Conservation (phyloP, 371 early-diverging fungal genomes). For the Haplosporangium sp. region DNA sequence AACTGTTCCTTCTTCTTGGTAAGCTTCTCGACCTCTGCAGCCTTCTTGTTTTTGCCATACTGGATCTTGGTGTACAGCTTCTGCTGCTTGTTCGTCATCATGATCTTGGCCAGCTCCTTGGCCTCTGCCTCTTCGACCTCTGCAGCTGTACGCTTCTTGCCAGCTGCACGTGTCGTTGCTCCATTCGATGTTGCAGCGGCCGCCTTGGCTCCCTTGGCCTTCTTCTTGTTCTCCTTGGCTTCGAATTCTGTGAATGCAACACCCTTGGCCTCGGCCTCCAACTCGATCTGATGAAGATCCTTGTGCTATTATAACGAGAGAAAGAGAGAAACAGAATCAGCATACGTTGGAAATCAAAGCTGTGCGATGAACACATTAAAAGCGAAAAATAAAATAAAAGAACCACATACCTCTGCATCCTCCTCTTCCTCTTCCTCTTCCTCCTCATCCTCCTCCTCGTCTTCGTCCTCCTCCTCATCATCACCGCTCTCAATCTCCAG, state of each 20-base stretch:
- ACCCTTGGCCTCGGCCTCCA: constrained; percentile 84
- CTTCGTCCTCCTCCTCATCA: constrained; percentile 54
- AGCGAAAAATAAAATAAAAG: neutral
- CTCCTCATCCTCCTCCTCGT: constrained; percentile 48
- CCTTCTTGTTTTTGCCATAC: constrained; percentile 69
- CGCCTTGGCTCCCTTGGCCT: constrained; percentile 59
- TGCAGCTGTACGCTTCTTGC: constrained; percentile 68
- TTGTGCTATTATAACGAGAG: constrained; percentile 45
- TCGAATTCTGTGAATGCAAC: constrained; percentile 78
- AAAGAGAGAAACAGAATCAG: neutral
- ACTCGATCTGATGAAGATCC: constrained; percentile 67
- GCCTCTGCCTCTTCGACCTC: constrained; percentile 86
- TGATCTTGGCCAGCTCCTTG: constrained; percentile 88
- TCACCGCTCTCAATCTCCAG: constrained; percentile 55
- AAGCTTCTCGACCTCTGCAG: constrained; percentile 53
- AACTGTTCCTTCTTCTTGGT: constrained; percentile 46
- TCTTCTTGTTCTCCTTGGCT: constrained; percentile 59
- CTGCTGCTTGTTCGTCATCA: constrained; percentile 95
- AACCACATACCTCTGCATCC: constrained; percentile 49
- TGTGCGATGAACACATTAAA: neutral
- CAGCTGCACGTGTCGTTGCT: constrained; percentile 23
- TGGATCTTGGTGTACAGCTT: constrained; percentile 86
- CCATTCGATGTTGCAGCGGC: constrained; percentile 18
- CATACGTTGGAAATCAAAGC: neutral
- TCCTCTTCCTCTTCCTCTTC: constrained; percentile 59